Evolutionary conservation across 345 rosid genomes (phyloP).

Genomic region (Hypericum perforatum): DNA sequence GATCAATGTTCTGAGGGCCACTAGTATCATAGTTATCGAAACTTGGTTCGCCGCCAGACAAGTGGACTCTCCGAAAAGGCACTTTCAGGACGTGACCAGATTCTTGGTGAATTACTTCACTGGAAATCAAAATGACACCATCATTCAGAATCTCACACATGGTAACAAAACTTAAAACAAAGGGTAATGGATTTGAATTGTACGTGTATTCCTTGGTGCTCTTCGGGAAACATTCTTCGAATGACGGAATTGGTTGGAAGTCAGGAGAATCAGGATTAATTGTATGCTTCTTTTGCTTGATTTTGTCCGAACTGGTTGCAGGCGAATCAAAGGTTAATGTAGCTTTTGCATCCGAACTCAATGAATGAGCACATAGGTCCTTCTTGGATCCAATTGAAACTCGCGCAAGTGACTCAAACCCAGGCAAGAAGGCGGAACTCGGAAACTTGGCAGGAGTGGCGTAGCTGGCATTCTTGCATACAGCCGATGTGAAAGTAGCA

Average conservation of each 20-base stretch:
- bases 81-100: constrained; percentile 81
- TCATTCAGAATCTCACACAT: neutral
- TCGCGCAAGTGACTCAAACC: constrained; percentile 43
- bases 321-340: constrained; percentile 82
- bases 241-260: constrained; percentile 77
- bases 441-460: constrained; percentile 41
- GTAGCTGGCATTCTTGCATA: constrained; percentile 45
- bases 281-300: constrained; percentile 57
- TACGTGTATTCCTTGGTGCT: constrained; percentile 79
- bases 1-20: constrained; percentile 80
- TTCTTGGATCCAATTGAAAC: constrained; percentile 33
- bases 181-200: neutral
- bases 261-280: constrained; percentile 87
- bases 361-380: constrained; percentile 20
- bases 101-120: constrained; percentile 74
- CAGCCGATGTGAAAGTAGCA: constrained; percentile 37
- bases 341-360: constrained; percentile 34
- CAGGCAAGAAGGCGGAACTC: constrained; percentile 40
- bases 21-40: constrained; percentile 93
- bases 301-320: constrained; percentile 37
- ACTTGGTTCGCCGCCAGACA: constrained; percentile 74
- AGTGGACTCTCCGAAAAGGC: constrained; percentile 76
- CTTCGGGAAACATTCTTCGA: constrained; percentile 81
- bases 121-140: constrained; percentile 17
- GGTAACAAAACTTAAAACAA: neutral